Conservation (phyloP, 371 early-diverging fungal genomes). For the Mortierella sp. region DNA sequence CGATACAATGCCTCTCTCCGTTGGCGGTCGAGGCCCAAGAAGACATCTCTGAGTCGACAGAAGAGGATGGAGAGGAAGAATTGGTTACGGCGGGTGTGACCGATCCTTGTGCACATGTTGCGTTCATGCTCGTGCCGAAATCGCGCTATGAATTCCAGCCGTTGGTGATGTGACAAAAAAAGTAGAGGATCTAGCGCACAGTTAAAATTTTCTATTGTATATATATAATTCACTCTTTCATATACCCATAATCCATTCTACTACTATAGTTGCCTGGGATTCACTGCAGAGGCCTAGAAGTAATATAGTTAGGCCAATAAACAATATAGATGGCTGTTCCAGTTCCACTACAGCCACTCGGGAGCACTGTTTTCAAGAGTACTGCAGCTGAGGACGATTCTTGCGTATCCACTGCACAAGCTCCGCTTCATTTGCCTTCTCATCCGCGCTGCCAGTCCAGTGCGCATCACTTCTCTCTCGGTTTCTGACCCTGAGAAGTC, state of each 20-base stretch:
- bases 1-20: conserved; percentile 23
- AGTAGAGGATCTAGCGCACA: background rate
- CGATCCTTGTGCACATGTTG: conserved; percentile 23
- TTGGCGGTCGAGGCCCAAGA: conserved; percentile 50
- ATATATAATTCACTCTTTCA: background rate
- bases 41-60: conserved; percentile 4
- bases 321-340: too few relatives aligned
- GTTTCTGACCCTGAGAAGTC: background rate
- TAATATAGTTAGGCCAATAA: too few relatives aligned
- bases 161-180: conserved; percentile 16
- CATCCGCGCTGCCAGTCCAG: background rate
- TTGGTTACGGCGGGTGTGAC: background rate
- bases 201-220: conserved; percentile 1
- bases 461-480: too few relatives aligned
- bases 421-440: background rate
- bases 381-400: background rate
- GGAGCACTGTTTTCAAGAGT: too few relatives aligned
- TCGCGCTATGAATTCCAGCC: conserved; percentile 45
- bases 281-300: too few relatives aligned
- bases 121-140: conserved; percentile 44
- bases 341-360: too few relatives aligned
- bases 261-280: too few relatives aligned
- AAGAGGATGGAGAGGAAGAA: conserved; percentile 12
- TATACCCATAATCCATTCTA: too few relatives aligned
- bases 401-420: background rate